Evolutionary conservation across 2,329 filamentous ascomycete genomes (phyloP).

Genomic region (Neopestalotiopsis rosae): DNA sequence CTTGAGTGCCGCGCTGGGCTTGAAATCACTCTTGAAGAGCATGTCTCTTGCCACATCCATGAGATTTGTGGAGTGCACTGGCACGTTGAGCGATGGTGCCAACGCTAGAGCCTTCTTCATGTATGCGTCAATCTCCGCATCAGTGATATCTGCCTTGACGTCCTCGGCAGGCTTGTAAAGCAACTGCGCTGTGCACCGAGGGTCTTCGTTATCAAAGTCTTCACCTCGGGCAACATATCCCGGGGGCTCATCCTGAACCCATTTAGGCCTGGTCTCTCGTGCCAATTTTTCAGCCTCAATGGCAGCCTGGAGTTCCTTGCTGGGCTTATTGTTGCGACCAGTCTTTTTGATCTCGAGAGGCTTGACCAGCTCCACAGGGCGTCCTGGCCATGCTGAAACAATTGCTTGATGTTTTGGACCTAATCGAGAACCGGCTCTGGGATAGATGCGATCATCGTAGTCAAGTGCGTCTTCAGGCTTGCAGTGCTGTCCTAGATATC

Average conservation of each 20-base stretch:
- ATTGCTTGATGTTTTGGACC: conserved; percentile 91
- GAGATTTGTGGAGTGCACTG: conserved; percentile 81
- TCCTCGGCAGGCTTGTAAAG: conserved; percentile 78
- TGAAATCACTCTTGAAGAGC: conserved; percentile 74
- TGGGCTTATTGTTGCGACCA: conserved; percentile 77
- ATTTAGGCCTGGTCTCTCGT: conserved; percentile 84
- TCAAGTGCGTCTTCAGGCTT: conserved; percentile 94
- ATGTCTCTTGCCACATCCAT: conserved; percentile 81
- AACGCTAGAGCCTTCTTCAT: conserved; percentile 72
- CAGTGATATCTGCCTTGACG: conserved; percentile 48
- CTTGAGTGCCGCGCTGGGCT: conserved; percentile 72
- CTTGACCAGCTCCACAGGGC: conserved; percentile 88
- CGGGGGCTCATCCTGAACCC: conserved; percentile 88
- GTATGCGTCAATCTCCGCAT: conserved; percentile 74
- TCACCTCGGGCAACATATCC: conserved; percentile 88
- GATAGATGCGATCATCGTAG: conserved; percentile 97
- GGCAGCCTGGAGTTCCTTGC: conserved; percentile 80
- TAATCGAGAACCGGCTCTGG: conserved; percentile 88
- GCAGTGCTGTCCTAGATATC: conserved; percentile 95
- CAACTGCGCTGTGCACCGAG: conserved; percentile 74
- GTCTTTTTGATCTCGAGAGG: conserved; percentile 84
- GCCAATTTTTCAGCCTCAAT: conserved; percentile 82
- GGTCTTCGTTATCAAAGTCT: conserved; percentile 73
- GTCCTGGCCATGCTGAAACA: conserved; percentile 83
- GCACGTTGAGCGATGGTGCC: conserved; percentile 63